Conservation (phyloP, 1,284 basidiomycete species). For the Gomphus bonarii region DNA sequence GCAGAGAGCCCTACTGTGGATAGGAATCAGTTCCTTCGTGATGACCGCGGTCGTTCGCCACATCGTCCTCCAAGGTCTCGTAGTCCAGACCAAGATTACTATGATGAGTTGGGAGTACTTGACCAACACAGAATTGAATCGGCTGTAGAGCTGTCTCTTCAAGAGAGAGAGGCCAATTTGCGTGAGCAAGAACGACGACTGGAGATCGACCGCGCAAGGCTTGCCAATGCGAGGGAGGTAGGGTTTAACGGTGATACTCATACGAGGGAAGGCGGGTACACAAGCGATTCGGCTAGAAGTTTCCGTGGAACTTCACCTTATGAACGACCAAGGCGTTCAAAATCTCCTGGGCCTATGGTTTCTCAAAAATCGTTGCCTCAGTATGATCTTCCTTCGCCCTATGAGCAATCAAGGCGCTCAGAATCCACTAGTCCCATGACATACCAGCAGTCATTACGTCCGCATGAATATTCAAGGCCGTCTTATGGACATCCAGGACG, state of each 20-base stretch:
- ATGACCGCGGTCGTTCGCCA: conserved; percentile 8
- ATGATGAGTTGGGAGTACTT: conserved; percentile 22
- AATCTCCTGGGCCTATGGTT: conserved; percentile 10
- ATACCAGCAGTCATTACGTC: conserved; percentile 13
- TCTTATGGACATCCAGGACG: not conserved
- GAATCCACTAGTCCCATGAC: conserved; percentile 12
- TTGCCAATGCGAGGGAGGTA: conserved; percentile 14
- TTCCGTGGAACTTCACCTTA: not conserved
- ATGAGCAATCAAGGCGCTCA: not conserved
- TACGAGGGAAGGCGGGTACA: conserved; percentile 5
- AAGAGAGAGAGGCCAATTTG: conserved; percentile 44
- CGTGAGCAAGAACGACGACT: conserved; percentile 49
- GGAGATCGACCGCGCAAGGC: conserved; percentile 37
- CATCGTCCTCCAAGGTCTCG: not conserved
- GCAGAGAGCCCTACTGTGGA: not conserved
- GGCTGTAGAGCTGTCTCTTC: conserved; percentile 37
- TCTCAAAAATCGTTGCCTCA: conserved; percentile 14
- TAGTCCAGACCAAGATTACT: conserved; percentile 13
- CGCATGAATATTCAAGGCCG: not conserved
- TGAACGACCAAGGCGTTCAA: not conserved
- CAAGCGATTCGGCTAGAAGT: not conserved
- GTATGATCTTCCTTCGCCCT: conserved; percentile 34
- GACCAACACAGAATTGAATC: conserved; percentile 38
- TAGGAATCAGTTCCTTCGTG: not conserved
- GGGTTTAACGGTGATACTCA: conserved; percentile 6